phyloP scores from a whole-genome alignment of 352 stramenopile species.

The Globisporangium sylvaticum region DNA sequence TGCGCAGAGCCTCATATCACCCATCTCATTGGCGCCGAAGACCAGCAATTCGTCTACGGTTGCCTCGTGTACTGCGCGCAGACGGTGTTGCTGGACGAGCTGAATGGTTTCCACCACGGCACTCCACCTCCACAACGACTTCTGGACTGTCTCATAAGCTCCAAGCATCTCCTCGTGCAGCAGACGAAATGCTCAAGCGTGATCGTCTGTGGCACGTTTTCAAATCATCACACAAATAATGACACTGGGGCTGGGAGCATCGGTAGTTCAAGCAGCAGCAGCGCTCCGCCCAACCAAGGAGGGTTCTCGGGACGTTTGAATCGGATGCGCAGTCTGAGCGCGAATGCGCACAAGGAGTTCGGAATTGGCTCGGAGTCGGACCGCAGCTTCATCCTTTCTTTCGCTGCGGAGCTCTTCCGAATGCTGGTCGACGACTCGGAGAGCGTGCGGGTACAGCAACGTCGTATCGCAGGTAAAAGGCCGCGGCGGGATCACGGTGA shows the following conservation, averaged over 20 bases:
- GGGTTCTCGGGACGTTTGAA: constrained; percentile 33
- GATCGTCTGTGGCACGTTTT: constrained; percentile 37
- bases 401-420: constrained; percentile 51
- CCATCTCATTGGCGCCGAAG: constrained; percentile 41
- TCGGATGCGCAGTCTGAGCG: constrained; percentile 46
- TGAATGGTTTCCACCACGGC: constrained; percentile 39
- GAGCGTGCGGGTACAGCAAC: constrained; percentile 52
- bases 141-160: constrained; percentile 37
- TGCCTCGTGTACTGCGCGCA: constrained; percentile 64
- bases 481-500: constrained; percentile 47
- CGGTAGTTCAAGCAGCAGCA: neutral
- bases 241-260: neutral
- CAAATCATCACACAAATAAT: constrained; percentile 12
- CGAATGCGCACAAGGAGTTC: constrained; percentile 60
- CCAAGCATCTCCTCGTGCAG: constrained; percentile 59
- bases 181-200: constrained; percentile 60
- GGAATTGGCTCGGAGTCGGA: constrained; percentile 64
- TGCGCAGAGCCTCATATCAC: constrained; percentile 29
- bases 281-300: constrained; percentile 4
- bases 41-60: constrained; percentile 72
- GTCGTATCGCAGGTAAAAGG: constrained; percentile 47
- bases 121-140: constrained; percentile 21
- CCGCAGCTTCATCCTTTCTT: constrained; percentile 60
- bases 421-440: constrained; percentile 65
- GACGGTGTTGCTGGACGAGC: constrained; percentile 47